Evolutionary conservation across 805 yeast genomes (phyloP), one percentile per base, ranked within the genome.

Genomic region (Crinitomyces ghanaensis): DNA sequence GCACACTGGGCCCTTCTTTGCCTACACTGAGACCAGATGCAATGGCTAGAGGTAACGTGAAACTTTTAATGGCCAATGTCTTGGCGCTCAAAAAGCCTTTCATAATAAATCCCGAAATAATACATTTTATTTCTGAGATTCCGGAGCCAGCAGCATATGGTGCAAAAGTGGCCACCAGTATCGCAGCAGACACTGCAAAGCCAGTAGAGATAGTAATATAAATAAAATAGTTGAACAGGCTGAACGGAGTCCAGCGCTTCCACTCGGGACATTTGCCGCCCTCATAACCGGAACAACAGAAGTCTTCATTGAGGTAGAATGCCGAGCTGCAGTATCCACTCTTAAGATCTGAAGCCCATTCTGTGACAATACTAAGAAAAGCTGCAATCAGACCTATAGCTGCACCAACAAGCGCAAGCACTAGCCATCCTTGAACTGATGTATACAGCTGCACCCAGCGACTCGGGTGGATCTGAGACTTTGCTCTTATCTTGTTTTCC

Each of bases 71-170:
- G 1, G 72, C 42, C 16, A 88, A 60, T 0, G 95, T 85, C 51
- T 68, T 62, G 57, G 75, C 66, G 18, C 77, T 79, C 34, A 91
- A 64, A 47, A 88, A 91, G 3, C 80, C 84, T 17, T 73, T 68
- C 62, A 80, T 68, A 18, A 69, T 72, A 53, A 86, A 93, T 0
- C 99, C 99, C 0, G 93, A 76, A 1, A 86, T 83, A 41, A 91
- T 85, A 51, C 91, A 81, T 57, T 93, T 91, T 51, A 91, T 88
- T 56, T 91, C 99, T 11, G 96, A 80, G 32, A 91, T 93, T 0
- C 99, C 99, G 5, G 94, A 81, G 1, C 99, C 99, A 1, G 97
- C 93, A 2, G 98, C 97, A 34, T 76, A 66, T 1, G 95, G 95
- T 0, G 95, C 86, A 44, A 72, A 74, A 9, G 54, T 53, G 43